Evolutionary conservation across 148 eudicot genomes (phyloP), one percentile per base, ranked within the genome.

Genomic region (Amaranthus palmeri): DNA sequence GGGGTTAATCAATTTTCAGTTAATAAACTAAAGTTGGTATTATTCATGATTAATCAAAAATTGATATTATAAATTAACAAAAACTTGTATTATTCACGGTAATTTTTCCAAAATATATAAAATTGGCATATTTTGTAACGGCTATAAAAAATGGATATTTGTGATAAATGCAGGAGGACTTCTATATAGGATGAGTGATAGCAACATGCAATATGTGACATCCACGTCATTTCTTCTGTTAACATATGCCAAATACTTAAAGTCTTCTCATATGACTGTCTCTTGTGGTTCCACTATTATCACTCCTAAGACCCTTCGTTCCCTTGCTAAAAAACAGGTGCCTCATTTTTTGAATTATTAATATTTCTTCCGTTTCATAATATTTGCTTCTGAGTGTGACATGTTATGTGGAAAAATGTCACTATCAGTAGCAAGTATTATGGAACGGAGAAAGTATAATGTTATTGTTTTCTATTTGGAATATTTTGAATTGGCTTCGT

Each of bases 191-290:
- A 86, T 83, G 90, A 82, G 75, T 74, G 96, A 87, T 64, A 69
- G 75, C 56, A 90, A 90, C 81, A 73, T 86, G 88, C 96, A 90
- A 70, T 90, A 90, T 80, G 96, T 86, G 72, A 90, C 96, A 0
- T 87, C 96, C 51, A 83, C 91, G n/a, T 82, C 96, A 0, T 90
- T 90, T 78, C 80, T 90, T 44, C 88, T 90, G 13, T 58, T 87
- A 4, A 81, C 90, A 9, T 90, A 90, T 61, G 91, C 96, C n/a
- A 90, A 90, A 72, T 90, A 90, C 81, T 78, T 90, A 44, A 84
- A 86, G 67, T 67, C 88, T 6, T 65, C 96, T 3, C 83, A 80
- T 59, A 81, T 64, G 75, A 72, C 84, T 14, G 88, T 87, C 50
- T 77, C 75, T 6, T 90, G 96, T 74, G 91, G 90, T 45, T 88